phyloP scores from a whole-genome alignment of 768 basidiomycete species.

The Mycena pura region DNA sequence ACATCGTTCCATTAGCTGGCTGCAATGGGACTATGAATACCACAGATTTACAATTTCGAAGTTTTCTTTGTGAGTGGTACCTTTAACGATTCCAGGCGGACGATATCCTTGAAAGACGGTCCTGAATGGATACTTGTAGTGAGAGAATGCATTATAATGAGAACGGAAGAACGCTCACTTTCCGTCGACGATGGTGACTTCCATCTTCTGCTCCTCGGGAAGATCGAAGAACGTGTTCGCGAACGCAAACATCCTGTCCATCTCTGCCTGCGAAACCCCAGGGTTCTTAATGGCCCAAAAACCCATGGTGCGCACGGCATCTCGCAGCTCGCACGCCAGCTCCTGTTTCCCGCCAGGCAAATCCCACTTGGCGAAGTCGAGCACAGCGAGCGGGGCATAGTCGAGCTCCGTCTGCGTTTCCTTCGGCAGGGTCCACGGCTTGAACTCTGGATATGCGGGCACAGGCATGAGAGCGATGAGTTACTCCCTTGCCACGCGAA shows the following conservation, averaged over 20 bases:
- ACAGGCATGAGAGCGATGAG: too few species aligned
- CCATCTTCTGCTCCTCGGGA: slow-evolving; percentile 41
- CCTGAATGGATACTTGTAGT: background rate
- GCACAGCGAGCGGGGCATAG: slow-evolving; percentile 42
- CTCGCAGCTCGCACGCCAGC: slow-evolving; percentile 40
- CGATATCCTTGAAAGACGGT: slow-evolving; percentile 44
- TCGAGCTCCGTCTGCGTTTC: slow-evolving; percentile 36
- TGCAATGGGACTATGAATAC: background rate
- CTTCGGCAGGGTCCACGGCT: slow-evolving; percentile 18
- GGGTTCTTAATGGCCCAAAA: slow-evolving; percentile 49
- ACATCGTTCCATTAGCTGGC: background rate
- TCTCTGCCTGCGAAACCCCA: slow-evolving; percentile 46
- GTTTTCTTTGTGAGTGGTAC: slow-evolving; percentile 43
- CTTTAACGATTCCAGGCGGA: slow-evolving; percentile 37
- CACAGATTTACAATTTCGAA: slow-evolving; percentile 33
- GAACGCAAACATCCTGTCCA: slow-evolving; percentile 40
- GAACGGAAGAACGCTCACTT: slow-evolving; percentile 25
- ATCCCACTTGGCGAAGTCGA: slow-evolving; percentile 45
- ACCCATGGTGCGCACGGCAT: slow-evolving; percentile 45
- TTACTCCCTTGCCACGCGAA: too few species aligned
- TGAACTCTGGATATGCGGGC: slow-evolving; percentile 3
- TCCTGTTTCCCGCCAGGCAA: slow-evolving; percentile 36
- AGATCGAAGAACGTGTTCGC: slow-evolving; percentile 44
- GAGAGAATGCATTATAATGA: background rate
- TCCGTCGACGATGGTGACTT: slow-evolving; percentile 37